Conservation (phyloP, 1,284 basidiomycete species). For the Cryptococcus sp. region DNA sequence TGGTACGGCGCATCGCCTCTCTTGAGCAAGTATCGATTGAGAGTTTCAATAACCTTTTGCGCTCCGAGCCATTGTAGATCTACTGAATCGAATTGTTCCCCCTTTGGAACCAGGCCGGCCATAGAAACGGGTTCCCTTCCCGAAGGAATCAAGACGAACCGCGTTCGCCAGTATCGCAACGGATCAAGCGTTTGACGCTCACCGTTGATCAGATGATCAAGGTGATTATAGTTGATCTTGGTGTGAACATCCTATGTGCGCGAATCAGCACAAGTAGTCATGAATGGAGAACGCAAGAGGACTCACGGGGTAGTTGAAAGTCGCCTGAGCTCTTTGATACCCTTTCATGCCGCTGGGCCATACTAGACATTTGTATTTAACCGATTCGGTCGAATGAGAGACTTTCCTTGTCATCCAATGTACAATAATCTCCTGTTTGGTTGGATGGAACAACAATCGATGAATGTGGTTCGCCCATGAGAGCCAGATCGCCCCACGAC, state of each 20-base stretch:
- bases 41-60: conserved; percentile 85
- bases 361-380: conserved; percentile 82
- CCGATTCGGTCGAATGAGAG: conserved; percentile 61
- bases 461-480: conserved; percentile 96
- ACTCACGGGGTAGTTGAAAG: conserved; percentile 72
- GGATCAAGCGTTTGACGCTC: conserved; percentile 65
- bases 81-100: conserved; percentile 76
- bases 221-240: conserved; percentile 52
- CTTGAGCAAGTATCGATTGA: conserved; percentile 59
- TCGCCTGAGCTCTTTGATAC: conserved; percentile 75
- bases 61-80: conserved; percentile 87
- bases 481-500: conserved; percentile 78
- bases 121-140: conserved; percentile 62
- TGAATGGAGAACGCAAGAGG: conserved; percentile 3
- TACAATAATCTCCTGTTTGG: conserved; percentile 83
- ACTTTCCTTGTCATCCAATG: conserved; percentile 80
- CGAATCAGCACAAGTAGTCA: conserved; percentile 18
- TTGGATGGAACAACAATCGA: conserved; percentile 74
- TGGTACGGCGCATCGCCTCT: conserved; percentile 55
- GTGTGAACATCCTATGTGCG: conserved; percentile 49
- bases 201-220: conserved; percentile 68
- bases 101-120: conserved; percentile 55
- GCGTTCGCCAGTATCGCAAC: conserved; percentile 87
- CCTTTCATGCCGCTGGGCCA: conserved; percentile 88
- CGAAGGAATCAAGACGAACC: conserved; percentile 91